Evolutionary conservation across 2,329 filamentous ascomycete species (phyloP), one percentile per base, ranked within the genome.

Genomic region (Huntiella savannae): DNA sequence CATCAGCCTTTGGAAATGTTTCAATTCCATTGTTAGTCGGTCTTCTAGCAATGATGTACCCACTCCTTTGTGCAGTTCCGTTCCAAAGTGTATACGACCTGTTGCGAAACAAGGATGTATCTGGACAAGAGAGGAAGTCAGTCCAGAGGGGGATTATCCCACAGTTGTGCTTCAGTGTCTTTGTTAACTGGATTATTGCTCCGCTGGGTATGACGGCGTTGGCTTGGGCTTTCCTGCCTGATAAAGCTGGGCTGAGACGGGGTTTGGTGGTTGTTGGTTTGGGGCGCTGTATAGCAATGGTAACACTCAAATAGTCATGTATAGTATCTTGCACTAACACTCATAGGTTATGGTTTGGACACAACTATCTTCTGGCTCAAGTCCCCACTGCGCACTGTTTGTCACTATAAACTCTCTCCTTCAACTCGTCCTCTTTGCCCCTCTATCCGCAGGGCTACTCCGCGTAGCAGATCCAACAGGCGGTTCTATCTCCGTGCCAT

Each of bases 31-130:
- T 82, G 82, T 83, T 84, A 0, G 64, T 92, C 41, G 84, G 85
- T 0, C 63, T 93, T 1, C 68, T 93, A 1, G 77, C 92, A 37
- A 93, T 93, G 84, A 93, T 93, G 83, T 93, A 91, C 56, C 86
- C 85, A 0, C 92, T 93, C 50, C 65, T 93, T 0, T 92, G 83
- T 69, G 91, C 91, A 59, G 80, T 92, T 72, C 73, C 0, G 62
- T 92, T 7, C 82, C 85, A 58, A 63, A 71, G 2, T 10, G 12
- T 35, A 16, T 16, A 33, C 19, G 19, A 39, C 19, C 17, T 40
- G 19, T 28, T 39, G 28, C 15, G 16, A 40, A 40, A 19, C 16
- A 22, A 40, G 15, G 4, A 10, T 12, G 10, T 11, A 15, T 19
- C 12, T 22, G 16, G 16, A 16, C 38, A 2, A 3, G 16, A 10